Percentiles rank a stretch among this genome's conserved stretches.
phyloP scores from a whole-genome alignment of 1,284 basidiomycete genomes.

The Erythrobasidium hasegawianum region DNA sequence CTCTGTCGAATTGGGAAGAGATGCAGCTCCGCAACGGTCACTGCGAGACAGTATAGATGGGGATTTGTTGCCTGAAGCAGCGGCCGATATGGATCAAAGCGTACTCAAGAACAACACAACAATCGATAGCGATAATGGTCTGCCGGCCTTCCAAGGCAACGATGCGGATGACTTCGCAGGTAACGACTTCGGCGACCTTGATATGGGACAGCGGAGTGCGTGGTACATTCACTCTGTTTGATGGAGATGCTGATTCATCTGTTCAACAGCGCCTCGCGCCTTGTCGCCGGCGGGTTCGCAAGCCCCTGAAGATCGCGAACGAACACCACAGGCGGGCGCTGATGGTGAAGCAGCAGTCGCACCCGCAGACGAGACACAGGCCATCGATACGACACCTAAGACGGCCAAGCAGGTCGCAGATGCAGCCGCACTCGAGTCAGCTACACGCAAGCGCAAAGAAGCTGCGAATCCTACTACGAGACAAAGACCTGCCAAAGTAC shows the following conservation, averaged over 20 bases:
- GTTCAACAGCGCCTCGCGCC: conserved; percentile 10
- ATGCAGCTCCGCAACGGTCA: conserved; percentile 14
- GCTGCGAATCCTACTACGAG: conserved; percentile 56
- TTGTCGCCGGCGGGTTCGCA: conserved; percentile 3
- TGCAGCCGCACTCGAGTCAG: conserved; percentile 38
- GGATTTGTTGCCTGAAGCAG: conserved; percentile 8
- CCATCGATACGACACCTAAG: conserved; percentile 55
- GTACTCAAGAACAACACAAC: conserved; percentile 16
- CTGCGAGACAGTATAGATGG: background rate
- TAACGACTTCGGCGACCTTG: conserved; percentile 5
- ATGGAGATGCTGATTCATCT: background rate
- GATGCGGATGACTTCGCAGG: conserved; percentile 21
- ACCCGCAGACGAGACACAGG: conserved; percentile 6
- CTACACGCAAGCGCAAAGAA: conserved; percentile 47
- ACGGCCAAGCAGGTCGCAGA: conserved; percentile 52
- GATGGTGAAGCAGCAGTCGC: background rate
- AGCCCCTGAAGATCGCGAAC: background rate
- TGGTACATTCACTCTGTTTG: background rate
- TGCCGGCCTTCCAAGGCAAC: conserved; percentile 6
- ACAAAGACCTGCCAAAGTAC: conserved; percentile 70
- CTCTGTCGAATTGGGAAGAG: conserved; percentile 27
- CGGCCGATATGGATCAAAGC: conserved; percentile 8
- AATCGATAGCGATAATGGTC: conserved; percentile 4
- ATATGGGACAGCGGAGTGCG: conserved; percentile 27
- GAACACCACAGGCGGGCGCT: background rate